Evolutionary conservation across 495 filamentous ascomycete genomes (phyloP), one percentile per base, ranked within the genome.

Genomic region (Aeminium ludgeri): DNA sequence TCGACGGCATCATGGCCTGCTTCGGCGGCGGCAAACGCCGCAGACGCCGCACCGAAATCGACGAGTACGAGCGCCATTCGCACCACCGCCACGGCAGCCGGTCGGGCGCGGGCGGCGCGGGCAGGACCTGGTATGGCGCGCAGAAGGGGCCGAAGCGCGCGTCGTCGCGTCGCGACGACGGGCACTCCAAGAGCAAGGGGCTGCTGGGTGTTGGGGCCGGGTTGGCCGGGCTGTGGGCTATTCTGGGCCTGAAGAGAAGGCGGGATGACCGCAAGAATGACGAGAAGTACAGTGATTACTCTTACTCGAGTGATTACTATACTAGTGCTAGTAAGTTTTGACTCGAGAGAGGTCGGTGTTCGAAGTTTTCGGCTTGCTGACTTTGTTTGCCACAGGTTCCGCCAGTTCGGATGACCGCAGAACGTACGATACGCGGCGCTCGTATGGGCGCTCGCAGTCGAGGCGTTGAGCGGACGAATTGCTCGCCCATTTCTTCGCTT

Each of bases 241-340:
- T 82, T 30, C 64, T 94, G 36, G 86, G 83, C n/a, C 50, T 92
- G 57, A 80, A 72, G 65, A 71, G 78, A 49, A 65, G 59, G 50
- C 60, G 57, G 43, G 69, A 80, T 38, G 18, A 47, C 15, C 20
- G 28, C 20, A 63, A 69, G 36, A 69, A 48, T 36, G 45, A 58
- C n/a, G 57, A 60, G 38, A 50, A 61, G 41, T 54, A 57, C 52
- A 54, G 46, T 41, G 52, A 55, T 29, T 58, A 56, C 29, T 46
- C 45, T 2, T 54, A 52, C 17, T 50, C 53, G 30, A 46, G 36
- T 18, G 51, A 52, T 40, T 51, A 57, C 37, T 61, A 61, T 40
- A 59, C 59, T 12, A 60, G 57, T 41, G 43, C 49, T 17, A 60
- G 59, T 62, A 34, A 59, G 59, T 20, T 2, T 19, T 10, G 1